Evolutionary conservation across 768 basidiomycete genomes (phyloP).

Genomic region (Trametes gibbosa): DNA sequence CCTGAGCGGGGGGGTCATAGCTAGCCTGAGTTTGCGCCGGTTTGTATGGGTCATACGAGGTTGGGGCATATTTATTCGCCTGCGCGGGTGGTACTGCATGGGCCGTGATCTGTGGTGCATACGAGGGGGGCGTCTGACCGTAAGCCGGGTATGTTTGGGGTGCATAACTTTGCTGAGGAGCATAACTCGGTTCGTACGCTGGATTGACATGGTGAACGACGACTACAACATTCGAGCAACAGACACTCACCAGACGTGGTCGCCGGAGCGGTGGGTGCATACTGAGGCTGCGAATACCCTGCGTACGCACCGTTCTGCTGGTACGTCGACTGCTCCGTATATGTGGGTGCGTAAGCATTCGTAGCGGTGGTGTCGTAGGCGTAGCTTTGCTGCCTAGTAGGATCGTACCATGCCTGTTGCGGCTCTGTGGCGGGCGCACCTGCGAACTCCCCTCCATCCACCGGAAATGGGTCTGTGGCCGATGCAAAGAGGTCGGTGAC

Average conservation of each 20-base stretch:
- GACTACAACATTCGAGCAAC: not conserved
- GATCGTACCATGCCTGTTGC: slow-evolving; percentile 16
- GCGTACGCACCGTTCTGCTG: slow-evolving; percentile 9
- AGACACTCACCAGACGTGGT: slow-evolving; percentile 3
- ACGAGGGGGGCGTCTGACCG: slow-evolving; percentile 7
- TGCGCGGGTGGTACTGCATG: slow-evolving; percentile 20
- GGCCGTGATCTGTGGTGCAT: slow-evolving; percentile 22
- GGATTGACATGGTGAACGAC: not conserved
- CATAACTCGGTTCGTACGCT: slow-evolving; percentile 13
- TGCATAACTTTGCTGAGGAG: slow-evolving; percentile 9
- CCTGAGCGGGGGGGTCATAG: slow-evolving; percentile 24
- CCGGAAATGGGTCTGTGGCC: slow-evolving; percentile 11
- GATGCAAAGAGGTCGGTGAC: slow-evolving; percentile 27
- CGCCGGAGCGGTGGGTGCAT: not conserved
- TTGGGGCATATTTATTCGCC: slow-evolving; percentile 10
- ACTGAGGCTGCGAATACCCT: slow-evolving; percentile 11
- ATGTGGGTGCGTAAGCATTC: slow-evolving; percentile 5
- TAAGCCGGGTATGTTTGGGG: slow-evolving; percentile 14
- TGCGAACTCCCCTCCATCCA: slow-evolving; percentile 1
- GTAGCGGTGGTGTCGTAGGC: slow-evolving; percentile 6
- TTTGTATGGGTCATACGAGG: slow-evolving; percentile 32
- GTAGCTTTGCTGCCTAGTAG: slow-evolving; percentile 13
- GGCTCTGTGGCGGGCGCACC: not conserved
- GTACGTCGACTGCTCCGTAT: slow-evolving; percentile 10
- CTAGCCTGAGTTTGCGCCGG: slow-evolving; percentile 16